phyloP scores from a whole-genome alignment of 257 asterid genomes.

The Thymus quinquecostatus region DNA sequence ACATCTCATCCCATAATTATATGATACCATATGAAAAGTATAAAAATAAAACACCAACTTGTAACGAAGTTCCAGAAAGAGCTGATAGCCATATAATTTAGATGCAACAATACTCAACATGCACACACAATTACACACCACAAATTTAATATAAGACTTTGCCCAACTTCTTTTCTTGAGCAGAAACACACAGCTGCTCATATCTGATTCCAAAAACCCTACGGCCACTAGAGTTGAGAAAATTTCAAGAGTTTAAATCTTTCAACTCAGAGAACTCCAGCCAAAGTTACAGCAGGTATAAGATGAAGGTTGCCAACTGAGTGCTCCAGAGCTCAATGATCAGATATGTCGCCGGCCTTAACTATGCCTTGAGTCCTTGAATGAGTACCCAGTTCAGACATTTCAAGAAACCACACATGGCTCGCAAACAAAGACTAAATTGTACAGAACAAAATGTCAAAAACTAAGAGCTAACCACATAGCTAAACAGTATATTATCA shows the following conservation, averaged over 20 bases:
- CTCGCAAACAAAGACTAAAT: background rate
- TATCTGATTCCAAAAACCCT: background rate
- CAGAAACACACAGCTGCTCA: background rate
- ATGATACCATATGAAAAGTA: background rate
- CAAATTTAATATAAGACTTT: background rate
- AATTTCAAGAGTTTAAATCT: background rate
- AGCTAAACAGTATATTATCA: background rate
- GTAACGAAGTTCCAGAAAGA: constrained; percentile 24
- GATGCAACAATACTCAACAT: background rate
- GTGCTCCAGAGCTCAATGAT: constrained; percentile 13
- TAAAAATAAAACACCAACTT: background rate
- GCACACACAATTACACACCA: background rate
- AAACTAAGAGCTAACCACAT: background rate
- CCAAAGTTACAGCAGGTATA: constrained; percentile 8
- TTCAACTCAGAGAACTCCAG: background rate
- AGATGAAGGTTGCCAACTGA: background rate
- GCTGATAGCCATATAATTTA: background rate
- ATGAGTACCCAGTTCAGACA: background rate
- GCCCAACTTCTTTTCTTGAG: background rate
- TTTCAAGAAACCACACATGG: background rate
- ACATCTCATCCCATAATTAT: constrained; percentile 3
- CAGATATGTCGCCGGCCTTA: background rate
- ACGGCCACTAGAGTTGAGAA: background rate
- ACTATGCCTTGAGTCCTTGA: background rate
- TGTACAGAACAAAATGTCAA: background rate